These are phyloP conservation scores for Colletotrichum paranaense DNA, from an alignment of 2,329 filamentous ascomycete genomes.

Conservation along the genomic window DNA sequence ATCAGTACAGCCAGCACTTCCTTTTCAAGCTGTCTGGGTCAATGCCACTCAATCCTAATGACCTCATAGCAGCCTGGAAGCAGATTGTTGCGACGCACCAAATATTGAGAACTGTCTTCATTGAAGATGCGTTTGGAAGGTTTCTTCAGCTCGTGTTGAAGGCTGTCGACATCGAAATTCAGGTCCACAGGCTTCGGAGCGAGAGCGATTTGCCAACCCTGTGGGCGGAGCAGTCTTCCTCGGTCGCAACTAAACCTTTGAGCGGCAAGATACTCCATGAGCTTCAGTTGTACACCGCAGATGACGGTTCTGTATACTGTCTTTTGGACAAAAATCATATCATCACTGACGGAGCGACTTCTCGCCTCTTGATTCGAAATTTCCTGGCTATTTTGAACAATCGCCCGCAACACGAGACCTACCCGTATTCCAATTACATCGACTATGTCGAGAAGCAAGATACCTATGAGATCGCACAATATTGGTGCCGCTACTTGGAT, in stretches of 20 bases:
- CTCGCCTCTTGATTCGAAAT: slow-evolving; percentile 5
- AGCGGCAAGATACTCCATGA: slow-evolving; percentile 1
- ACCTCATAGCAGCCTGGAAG: slow-evolving; percentile 9
- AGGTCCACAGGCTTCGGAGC: background rate
- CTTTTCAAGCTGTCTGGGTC: slow-evolving; percentile 8
- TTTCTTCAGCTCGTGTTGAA: slow-evolving; percentile 10
- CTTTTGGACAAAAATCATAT: slow-evolving; percentile 21
- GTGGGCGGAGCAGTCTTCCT: background rate
- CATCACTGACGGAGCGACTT: slow-evolving; percentile 24
- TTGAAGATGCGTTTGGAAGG: background rate
- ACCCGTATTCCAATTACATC: slow-evolving; percentile 16
- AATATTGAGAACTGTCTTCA: slow-evolving; percentile 7
- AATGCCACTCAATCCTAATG: background rate
- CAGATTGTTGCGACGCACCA: background rate
- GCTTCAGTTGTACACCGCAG: background rate
- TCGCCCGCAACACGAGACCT: background rate
- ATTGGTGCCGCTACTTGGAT: slow-evolving; percentile 7
- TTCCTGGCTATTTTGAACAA: slow-evolving; percentile 1
- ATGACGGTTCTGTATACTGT: slow-evolving; percentile 4
- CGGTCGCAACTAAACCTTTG: background rate
- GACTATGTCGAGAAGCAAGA: slow-evolving; percentile 9
- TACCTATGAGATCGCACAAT: background rate
- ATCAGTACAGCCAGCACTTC: slow-evolving; percentile 11
- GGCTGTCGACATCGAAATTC: background rate
- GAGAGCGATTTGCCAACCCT: background rate